Percentiles rank a stretch among this genome's conserved stretches.
Evolutionary conservation across 2,329 filamentous ascomycete species (phyloP).

Genomic region (Lithohypha guttulata): DNA sequence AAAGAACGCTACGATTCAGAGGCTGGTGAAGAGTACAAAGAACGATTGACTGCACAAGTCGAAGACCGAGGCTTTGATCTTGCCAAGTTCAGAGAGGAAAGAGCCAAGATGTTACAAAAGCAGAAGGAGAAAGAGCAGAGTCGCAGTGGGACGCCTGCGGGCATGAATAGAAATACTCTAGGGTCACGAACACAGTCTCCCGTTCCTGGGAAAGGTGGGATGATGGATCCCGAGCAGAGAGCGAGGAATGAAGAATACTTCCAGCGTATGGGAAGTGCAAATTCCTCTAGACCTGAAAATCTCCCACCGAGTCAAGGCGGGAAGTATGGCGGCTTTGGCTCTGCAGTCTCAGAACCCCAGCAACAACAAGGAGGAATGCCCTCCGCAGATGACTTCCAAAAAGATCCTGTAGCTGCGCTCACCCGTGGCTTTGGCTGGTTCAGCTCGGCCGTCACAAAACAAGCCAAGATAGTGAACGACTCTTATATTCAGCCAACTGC

Average conservation of each 20-base stretch:
- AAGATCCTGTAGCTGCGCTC: constrained; percentile 77
- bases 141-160: constrained; percentile 29
- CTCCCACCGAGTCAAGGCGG: constrained; percentile 83
- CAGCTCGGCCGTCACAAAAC: constrained; percentile 73
- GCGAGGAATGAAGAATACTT: constrained; percentile 79
- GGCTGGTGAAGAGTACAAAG: constrained; percentile 91
- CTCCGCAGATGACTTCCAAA: constrained; percentile 77
- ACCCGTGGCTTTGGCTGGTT: constrained; percentile 95
- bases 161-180: constrained; percentile 21
- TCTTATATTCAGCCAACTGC: constrained; percentile 88
- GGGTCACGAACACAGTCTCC: constrained; percentile 22
- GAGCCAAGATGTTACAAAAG: constrained; percentile 27
- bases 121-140: constrained; percentile 25
- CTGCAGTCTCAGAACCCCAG: constrained; percentile 46
- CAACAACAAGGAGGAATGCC: constrained; percentile 41
- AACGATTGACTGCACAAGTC: constrained; percentile 73
- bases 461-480: constrained; percentile 83
- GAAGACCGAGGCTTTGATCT: constrained; percentile 80
- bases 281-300: constrained; percentile 61
- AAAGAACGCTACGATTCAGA: constrained; percentile 83
- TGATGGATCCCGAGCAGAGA: constrained; percentile 43
- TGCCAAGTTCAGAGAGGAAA: constrained; percentile 46
- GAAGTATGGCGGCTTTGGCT: constrained; percentile 86
- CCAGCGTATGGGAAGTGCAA: constrained; percentile 69
- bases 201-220: constrained; percentile 22